These are phyloP conservation scores for Diplocarpon rosae DNA, from an alignment of 2,329 filamentous ascomycete genomes.

Conservation along the genomic window DNA sequence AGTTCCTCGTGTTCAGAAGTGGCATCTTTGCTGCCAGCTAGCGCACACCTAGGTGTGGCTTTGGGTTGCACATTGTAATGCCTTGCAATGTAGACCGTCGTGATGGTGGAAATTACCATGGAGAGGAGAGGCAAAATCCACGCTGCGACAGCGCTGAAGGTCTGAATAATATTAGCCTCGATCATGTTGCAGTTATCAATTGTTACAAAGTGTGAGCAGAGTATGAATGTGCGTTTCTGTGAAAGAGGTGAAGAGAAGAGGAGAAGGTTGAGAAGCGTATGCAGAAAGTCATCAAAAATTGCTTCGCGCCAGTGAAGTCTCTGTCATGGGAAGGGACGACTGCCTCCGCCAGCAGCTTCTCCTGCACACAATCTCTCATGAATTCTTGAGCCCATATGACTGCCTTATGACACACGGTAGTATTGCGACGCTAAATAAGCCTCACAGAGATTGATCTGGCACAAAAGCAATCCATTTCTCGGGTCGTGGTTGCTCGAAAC, in stretches of 20 bases:
- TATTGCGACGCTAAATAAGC: background rate
- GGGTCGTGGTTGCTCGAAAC: constrained; percentile 2
- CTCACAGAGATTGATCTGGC: background rate
- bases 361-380: constrained; percentile 1
- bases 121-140: constrained; percentile 2
- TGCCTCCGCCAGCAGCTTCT: constrained; percentile 1
- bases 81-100: constrained; percentile 1
- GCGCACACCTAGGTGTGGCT: background rate
- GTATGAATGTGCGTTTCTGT: constrained; percentile 6
- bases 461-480: no score
- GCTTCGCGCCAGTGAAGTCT: background rate
- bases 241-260: constrained; percentile 5
- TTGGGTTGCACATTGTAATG: constrained; percentile 3
- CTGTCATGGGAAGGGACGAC: constrained; percentile 3
- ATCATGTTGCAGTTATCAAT: constrained; percentile 6
- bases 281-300: constrained; percentile 3
- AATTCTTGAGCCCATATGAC: background rate
- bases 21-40: background rate
- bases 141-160: background rate
- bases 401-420: background rate
- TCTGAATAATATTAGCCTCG: constrained; percentile 4
- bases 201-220: constrained; percentile 4
- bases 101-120: constrained; percentile 1
- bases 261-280: constrained; percentile 1
- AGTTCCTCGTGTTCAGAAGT: background rate